phyloP scores from a whole-genome alignment of 2,329 filamentous ascomycete species.

The Leptosphaerulina australis region DNA sequence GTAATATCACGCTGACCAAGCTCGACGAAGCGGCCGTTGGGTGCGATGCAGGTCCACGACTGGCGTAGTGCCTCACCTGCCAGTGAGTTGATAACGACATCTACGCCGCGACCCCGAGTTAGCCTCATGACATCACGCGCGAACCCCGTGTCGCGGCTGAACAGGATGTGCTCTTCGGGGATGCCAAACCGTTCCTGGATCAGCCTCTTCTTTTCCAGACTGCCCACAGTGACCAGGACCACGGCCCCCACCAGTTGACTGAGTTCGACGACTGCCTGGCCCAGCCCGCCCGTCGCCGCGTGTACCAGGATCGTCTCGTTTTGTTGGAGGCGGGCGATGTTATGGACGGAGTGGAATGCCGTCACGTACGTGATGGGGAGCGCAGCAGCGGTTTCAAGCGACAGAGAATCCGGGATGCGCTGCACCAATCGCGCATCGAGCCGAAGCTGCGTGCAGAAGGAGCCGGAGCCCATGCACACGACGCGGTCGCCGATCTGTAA shows the following conservation, averaged over 20 bases:
- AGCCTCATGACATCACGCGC: conserved; percentile 11
- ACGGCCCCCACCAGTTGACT: neutral
- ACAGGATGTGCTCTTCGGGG: conserved; percentile 24
- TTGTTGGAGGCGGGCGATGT: conserved; percentile 19
- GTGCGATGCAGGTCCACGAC: conserved; percentile 55
- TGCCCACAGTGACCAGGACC: conserved; percentile 4
- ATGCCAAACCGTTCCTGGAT: conserved; percentile 13
- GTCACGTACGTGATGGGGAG: conserved; percentile 27
- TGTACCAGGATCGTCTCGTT: conserved; percentile 40
- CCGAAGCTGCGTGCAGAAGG: neutral
- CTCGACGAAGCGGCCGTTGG: conserved; percentile 30
- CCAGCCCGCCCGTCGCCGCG: conserved; percentile 21
- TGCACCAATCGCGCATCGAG: neutral
- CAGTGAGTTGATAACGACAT: conserved; percentile 39
- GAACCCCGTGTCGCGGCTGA: conserved; percentile 31
- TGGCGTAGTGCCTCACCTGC: conserved; percentile 39
- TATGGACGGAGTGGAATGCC: conserved; percentile 21
- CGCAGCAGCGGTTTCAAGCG: conserved; percentile 26
- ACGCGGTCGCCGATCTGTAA: conserved; percentile 17
- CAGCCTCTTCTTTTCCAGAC: neutral
- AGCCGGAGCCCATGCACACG: neutral
- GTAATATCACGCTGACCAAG: conserved; percentile 18
- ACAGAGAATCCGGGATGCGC: conserved; percentile 16
- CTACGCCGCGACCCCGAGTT: conserved; percentile 36
- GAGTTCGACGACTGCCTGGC: conserved; percentile 16